Evolutionary conservation across 805 yeast species (phyloP).

Genomic region (Metschnikowia lochheadii): DNA sequence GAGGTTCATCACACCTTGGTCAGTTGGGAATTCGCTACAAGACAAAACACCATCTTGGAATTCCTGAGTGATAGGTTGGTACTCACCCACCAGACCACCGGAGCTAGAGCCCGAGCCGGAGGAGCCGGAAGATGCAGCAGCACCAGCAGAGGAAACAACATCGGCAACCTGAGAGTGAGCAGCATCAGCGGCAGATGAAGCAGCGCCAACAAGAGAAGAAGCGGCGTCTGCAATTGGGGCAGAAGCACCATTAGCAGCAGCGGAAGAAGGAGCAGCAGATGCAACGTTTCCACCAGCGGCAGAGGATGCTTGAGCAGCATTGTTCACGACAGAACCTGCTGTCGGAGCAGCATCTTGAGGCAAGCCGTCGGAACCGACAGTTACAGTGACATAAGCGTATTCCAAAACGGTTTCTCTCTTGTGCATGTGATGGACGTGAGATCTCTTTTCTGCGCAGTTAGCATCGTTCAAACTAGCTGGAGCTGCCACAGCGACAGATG

Average conservation of each 20-base stretch:
- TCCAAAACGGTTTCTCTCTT: slow-evolving; percentile 56
- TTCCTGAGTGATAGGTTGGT: slow-evolving; percentile 49
- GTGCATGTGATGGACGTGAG: slow-evolving; percentile 59
- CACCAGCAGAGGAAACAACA: slow-evolving; percentile 11
- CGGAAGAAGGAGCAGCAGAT: slow-evolving; percentile 6
- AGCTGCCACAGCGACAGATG: slow-evolving; percentile 14
- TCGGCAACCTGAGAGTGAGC: background rate
- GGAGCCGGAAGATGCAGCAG: slow-evolving; percentile 23
- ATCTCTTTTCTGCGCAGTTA: slow-evolving; percentile 15
- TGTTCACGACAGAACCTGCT: background rate
- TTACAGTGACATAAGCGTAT: slow-evolving; percentile 38
- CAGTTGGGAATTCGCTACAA: slow-evolving; percentile 71
- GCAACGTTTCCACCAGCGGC: slow-evolving; percentile 18
- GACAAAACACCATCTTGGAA: slow-evolving; percentile 71
- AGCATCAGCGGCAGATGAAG: slow-evolving; percentile 38
- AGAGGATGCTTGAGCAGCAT: slow-evolving; percentile 6
- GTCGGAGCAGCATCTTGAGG: slow-evolving; percentile 21
- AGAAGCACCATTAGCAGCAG: background rate
- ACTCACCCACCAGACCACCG: slow-evolving; percentile 57
- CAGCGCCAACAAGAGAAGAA: slow-evolving; percentile 24
- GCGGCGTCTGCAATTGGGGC: slow-evolving; percentile 18
- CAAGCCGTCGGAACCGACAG: slow-evolving; percentile 43
- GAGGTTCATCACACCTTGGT: slow-evolving; percentile 77
- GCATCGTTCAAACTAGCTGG: slow-evolving; percentile 15
- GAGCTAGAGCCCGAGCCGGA: slow-evolving; percentile 35